These are phyloP conservation scores for Antrodiella citrinella DNA, from an alignment of 768 basidiomycete genomes.

Conservation along the genomic window DNA sequence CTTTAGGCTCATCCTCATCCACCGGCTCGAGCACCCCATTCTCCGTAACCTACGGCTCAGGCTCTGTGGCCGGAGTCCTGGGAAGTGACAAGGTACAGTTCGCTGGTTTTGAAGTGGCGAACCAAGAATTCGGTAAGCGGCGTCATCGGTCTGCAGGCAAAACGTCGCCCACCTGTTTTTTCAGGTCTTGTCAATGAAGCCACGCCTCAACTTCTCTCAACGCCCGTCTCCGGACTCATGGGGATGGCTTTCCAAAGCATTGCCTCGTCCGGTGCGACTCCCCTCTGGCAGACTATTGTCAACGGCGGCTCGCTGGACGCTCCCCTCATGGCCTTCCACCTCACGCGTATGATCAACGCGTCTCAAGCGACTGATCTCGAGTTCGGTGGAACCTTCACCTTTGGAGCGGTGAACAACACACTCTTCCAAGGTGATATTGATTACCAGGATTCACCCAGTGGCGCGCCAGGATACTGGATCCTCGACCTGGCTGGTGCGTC, in stretches of 20 bases:
- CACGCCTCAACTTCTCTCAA: conserved; percentile 48
- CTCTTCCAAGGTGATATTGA: conserved; percentile 83
- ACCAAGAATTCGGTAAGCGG: conserved; percentile 62
- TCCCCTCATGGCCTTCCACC: conserved; percentile 77
- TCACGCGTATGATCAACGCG: conserved; percentile 47
- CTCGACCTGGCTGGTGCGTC: conserved; percentile 50
- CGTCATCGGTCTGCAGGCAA: not conserved
- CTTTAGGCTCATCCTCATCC: conserved; percentile 54
- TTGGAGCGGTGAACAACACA: conserved; percentile 53
- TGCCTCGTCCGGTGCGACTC: conserved; percentile 61
- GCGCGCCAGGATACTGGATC: conserved; percentile 72
- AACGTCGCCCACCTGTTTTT: not conserved
- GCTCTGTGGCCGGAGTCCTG: conserved; percentile 62
- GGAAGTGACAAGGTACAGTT: conserved; percentile 75
- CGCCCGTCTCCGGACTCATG: conserved; percentile 83
- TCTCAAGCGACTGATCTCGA: conserved; percentile 33
- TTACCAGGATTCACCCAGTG: conserved; percentile 55
- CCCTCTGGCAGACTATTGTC: conserved; percentile 83
- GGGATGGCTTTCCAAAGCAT: conserved; percentile 79
- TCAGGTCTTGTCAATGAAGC: conserved; percentile 42
- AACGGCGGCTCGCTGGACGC: conserved; percentile 46
- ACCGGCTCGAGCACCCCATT: conserved; percentile 50
- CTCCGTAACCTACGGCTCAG: conserved; percentile 74
- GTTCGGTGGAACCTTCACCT: conserved; percentile 64
- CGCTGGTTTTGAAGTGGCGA: conserved; percentile 77